These are phyloP conservation scores for Cladosporium halotolerans DNA, from an alignment of 2,329 filamentous ascomycete species.

Conservation along the genomic window DNA sequence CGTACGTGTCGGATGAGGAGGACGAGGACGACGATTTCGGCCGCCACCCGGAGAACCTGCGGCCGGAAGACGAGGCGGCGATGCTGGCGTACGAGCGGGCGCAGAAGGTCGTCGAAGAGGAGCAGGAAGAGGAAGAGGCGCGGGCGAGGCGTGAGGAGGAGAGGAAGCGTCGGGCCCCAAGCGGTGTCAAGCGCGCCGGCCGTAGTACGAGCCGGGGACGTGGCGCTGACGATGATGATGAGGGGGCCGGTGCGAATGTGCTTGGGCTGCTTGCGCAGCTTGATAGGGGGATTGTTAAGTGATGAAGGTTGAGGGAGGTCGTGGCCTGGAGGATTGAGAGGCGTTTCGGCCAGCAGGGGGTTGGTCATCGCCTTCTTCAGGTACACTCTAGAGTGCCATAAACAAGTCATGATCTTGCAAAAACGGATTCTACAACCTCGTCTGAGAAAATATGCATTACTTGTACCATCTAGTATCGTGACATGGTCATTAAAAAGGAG, in stretches of 20 bases:
- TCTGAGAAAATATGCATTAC: too few relatives aligned
- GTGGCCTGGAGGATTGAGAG: neutral
- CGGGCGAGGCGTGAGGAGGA: slow-evolving; percentile 21
- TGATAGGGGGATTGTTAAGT: slow-evolving; percentile 23
- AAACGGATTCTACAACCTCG: too few relatives aligned
- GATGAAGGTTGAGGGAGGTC: neutral
- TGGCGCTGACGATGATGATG: slow-evolving; percentile 20
- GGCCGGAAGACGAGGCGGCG: slow-evolving; percentile 30
- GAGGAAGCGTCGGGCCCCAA: slow-evolving; percentile 6
- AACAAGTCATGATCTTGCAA: too few relatives aligned
- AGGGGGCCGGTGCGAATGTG: slow-evolving; percentile 27
- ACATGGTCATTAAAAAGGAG: too few relatives aligned
- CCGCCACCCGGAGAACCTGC: slow-evolving; percentile 17
- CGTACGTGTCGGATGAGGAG: slow-evolving; percentile 19
- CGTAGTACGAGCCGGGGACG: slow-evolving; percentile 18
- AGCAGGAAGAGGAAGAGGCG: slow-evolving; percentile 26
- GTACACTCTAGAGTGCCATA: too few relatives aligned
- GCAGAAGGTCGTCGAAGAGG: slow-evolving; percentile 27
- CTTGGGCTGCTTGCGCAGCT: slow-evolving; percentile 29
- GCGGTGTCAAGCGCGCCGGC: slow-evolving; percentile 14
- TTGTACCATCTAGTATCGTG: too few relatives aligned
- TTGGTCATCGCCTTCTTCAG: too few relatives aligned
- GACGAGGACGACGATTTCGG: slow-evolving; percentile 22
- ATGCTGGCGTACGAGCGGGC: slow-evolving; percentile 29
- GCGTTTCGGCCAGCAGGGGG: too few relatives aligned